Base-by-base conservation (phyloP, 2,329 filamentous ascomycete species). In the Cladosporium sp. region DNA sequence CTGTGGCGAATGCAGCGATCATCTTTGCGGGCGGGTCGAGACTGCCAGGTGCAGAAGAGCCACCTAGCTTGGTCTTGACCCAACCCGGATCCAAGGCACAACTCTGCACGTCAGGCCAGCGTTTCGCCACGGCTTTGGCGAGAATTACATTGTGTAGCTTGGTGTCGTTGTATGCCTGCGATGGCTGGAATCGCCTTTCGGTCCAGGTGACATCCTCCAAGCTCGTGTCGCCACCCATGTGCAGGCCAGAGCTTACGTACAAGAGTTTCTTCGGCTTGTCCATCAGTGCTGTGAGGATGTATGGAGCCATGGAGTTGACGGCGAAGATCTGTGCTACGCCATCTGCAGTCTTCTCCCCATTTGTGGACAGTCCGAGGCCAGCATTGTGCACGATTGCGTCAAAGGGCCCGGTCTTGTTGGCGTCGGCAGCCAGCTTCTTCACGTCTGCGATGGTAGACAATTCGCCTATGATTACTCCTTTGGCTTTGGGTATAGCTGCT, bases 301-400 rank as follows among this genome's bases (percentile, higher is more conserved):
- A 85, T 0, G 83, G 82, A 15, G 83, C 81, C 0, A 85, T 63
- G 0, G 76, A 81, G 62, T 85, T 85, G 45, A 84, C 80, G 0
- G 80, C 75, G 48, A 83, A 80, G 1, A 83, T 72, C 1, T 74
- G 72, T 0, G 80, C 77, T 20, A 82, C 72, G 9, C 75, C 75
- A 39, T 81, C 77, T 4, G 64, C 66, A 0, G 77, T 80, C 57
- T 76, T 77, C 53, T 65, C 70, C 59, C 69, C 74, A 40, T 67
- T 73, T 15, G 77, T 76, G 28, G 68, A 69, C 56, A 77, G 78
- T 22, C 67, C 68, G 0, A 82, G 62, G 2, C 81, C 82, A 0
- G 83, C 83, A 60, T 85, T 85, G 72, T 85, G 82, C 17, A 85
- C 74, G 13, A 85, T 72, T 22, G 75, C 74, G 64, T 85, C 83